phyloP scores from a whole-genome alignment of 2,329 filamentous ascomycete species.

The Epichloe scottii region DNA sequence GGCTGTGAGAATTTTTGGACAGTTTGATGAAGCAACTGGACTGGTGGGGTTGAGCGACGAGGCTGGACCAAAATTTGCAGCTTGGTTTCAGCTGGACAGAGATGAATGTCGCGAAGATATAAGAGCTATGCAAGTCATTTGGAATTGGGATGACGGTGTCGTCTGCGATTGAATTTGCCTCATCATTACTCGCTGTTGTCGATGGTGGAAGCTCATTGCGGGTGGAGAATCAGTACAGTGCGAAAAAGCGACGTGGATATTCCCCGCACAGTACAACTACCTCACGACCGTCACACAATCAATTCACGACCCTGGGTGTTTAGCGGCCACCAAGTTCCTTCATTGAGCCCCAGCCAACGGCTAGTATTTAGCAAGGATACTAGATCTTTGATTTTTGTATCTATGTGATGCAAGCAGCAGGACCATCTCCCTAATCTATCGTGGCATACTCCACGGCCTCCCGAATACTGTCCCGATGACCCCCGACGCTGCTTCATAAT shows the following conservation, averaged over 20 bases:
- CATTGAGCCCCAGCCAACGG: neutral
- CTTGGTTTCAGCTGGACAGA: neutral
- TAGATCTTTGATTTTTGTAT: slow-evolving; percentile 2
- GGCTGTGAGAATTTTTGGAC: neutral
- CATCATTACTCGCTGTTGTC: neutral
- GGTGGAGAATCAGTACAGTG: neutral
- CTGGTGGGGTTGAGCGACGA: neutral
- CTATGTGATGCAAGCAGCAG: slow-evolving; percentile 19
- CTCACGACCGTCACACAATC: neutral
- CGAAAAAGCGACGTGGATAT: accelerated
- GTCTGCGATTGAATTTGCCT: neutral
- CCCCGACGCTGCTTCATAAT: slow-evolving; percentile 17
- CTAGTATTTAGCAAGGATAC: neutral
- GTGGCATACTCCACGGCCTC: slow-evolving; percentile 7
- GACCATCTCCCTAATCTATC: slow-evolving; percentile 13
- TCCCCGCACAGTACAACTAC: neutral
- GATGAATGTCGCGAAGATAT: neutral
- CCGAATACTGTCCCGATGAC: slow-evolving; percentile 6
- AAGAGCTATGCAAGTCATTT: neutral
- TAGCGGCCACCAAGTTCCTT: neutral
- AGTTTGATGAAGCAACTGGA: neutral
- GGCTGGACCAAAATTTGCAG: neutral
- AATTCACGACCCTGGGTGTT: too few relatives aligned
- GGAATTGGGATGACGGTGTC: neutral
- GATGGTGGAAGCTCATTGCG: neutral